Conservation (phyloP, 179 eudicot genomes). For the Nepenthes alata region DNA sequence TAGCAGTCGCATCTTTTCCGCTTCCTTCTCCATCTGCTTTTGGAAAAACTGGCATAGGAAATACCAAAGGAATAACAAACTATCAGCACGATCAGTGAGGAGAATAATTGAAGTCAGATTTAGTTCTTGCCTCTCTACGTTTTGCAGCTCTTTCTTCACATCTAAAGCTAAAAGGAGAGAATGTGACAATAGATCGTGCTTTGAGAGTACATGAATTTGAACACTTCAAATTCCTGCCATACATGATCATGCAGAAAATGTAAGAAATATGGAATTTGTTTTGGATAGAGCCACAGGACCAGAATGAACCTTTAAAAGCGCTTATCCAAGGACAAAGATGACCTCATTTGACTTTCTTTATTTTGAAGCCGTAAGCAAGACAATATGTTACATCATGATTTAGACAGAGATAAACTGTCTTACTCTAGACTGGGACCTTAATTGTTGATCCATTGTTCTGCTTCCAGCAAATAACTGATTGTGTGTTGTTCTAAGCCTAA, state of each 20-base stretch:
- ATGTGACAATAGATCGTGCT: constrained; percentile 22
- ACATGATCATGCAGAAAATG: constrained; percentile 1
- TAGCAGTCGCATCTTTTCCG: constrained; percentile 25
- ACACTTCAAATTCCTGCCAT: constrained; percentile 27
- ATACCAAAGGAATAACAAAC: constrained; percentile 1
- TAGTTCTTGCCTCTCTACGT: constrained; percentile 47
- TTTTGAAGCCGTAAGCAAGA: not conserved
- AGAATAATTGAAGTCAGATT: not conserved
- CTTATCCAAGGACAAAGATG: not conserved
- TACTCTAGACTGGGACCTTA: constrained; percentile 24
- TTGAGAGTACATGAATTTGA: constrained; percentile 10
- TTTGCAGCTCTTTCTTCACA: constrained; percentile 70
- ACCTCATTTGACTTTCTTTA: too few relatives aligned
- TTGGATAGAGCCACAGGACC: not conserved
- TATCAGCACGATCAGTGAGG: constrained; percentile 1
- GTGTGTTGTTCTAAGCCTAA: too few relatives aligned
- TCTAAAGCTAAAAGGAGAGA: constrained; percentile 47
- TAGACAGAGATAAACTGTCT: constrained; percentile 5
- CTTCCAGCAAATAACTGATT: constrained; percentile 12
- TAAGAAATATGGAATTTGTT: not conserved
- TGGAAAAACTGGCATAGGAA: constrained; percentile 33
- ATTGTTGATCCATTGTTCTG: constrained; percentile 23
- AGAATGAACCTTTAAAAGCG: not conserved
- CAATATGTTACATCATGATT: not conserved
- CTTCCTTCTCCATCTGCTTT: constrained; percentile 44